Evolutionary conservation across 2,329 filamentous ascomycete genomes (phyloP).

Genomic region (Calonectria ilicicola): DNA sequence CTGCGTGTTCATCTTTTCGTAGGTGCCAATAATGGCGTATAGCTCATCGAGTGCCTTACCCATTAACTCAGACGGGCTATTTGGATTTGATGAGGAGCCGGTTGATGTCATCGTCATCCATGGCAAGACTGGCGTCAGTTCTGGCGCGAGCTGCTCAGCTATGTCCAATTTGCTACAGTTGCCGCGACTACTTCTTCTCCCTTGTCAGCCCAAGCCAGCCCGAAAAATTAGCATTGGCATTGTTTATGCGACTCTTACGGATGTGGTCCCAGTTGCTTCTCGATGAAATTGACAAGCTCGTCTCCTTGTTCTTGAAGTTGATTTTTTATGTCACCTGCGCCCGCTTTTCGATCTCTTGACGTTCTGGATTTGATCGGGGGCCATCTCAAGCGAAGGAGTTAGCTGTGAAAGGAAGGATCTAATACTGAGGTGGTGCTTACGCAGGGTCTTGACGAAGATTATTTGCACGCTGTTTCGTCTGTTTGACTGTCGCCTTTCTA

Average conservation of each 20-base stretch:
- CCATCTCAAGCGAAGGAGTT: background rate
- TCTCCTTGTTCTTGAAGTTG: conserved; percentile 38
- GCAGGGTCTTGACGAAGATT: background rate
- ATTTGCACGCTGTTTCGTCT: conserved; percentile 1
- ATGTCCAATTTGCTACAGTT: background rate
- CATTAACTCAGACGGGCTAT: conserved; percentile 21
- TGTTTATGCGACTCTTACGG: conserved; percentile 20
- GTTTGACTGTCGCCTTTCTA: conserved; percentile 20
- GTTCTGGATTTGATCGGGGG: background rate
- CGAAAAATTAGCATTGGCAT: background rate
- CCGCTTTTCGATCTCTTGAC: conserved; percentile 24
- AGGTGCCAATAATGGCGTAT: conserved; percentile 34
- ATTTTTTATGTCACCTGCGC: conserved; percentile 33
- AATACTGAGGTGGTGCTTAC: background rate
- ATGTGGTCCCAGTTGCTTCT: conserved; percentile 25
- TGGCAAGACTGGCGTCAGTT: conserved; percentile 30
- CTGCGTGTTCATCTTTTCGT: conserved; percentile 36
- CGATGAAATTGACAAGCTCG: conserved; percentile 37
- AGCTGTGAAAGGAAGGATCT: background rate
- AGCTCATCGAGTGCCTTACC: conserved; percentile 34
- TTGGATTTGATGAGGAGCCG: background rate
- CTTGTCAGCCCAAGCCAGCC: background rate
- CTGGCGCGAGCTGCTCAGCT: conserved; percentile 17
- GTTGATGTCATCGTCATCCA: conserved; percentile 26
- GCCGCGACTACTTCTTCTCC: conserved; percentile 3